Conservation (phyloP, 2,329 filamentous ascomycete species). For the Fusarium musae region DNA sequence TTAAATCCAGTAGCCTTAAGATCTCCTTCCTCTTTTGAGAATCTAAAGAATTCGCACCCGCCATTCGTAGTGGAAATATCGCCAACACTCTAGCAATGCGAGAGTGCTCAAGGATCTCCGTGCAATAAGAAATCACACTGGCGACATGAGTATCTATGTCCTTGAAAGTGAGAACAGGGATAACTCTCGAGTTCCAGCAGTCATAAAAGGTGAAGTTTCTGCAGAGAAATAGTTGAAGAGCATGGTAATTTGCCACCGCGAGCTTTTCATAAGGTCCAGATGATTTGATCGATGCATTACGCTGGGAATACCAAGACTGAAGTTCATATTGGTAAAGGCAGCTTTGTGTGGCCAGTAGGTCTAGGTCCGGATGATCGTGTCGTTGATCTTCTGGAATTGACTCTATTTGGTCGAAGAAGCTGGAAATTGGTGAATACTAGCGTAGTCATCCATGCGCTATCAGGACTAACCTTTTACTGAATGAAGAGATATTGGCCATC, state of each 20-base stretch:
- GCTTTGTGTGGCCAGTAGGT: constrained; percentile 13
- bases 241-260: constrained; percentile 23
- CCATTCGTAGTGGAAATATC: constrained; percentile 42
- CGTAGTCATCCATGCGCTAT: accelerated
- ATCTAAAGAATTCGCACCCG: constrained; percentile 14
- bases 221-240: constrained; percentile 36
- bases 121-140: not conserved
- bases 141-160: constrained; percentile 6
- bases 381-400: constrained; percentile 1
- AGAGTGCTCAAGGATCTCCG: constrained; percentile 5
- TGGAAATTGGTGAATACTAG: not conserved
- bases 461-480: constrained; percentile 30
- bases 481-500: constrained; percentile 26
- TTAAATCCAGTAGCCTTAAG: not conserved
- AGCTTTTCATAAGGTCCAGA: not conserved
- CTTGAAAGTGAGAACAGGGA: constrained; percentile 6
- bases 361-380: not conserved
- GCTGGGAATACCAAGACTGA: not conserved
- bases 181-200: constrained; percentile 19
- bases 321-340: constrained; percentile 11
- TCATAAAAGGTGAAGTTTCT: constrained; percentile 41
- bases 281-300: not conserved
- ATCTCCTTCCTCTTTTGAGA: not conserved
- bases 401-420: constrained; percentile 38
- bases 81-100: constrained; percentile 32